Conservation (phyloP, 2,329 filamentous ascomycete genomes). For the Neocatenulostroma microsporum region DNA sequence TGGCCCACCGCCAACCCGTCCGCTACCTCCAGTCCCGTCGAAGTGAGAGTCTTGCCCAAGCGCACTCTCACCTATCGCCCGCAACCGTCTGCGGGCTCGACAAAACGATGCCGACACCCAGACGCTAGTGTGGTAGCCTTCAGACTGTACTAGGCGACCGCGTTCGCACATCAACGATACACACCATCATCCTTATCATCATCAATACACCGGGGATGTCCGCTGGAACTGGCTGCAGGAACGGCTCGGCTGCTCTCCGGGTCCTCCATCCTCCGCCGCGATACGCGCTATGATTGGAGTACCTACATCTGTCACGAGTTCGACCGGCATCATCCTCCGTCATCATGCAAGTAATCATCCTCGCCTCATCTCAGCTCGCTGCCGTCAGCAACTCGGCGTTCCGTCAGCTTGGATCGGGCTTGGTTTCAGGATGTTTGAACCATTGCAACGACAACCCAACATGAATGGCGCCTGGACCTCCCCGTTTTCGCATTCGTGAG, state of each 20-base stretch:
- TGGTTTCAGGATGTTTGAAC: too few species aligned
- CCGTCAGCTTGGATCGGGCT: too few species aligned
- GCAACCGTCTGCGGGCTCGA: background rate
- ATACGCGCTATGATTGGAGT: background rate
- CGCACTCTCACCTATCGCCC: background rate
- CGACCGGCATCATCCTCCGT: background rate
- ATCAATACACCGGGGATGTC: background rate
- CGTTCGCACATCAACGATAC: background rate
- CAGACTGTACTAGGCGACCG: too few species aligned
- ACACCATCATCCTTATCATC: background rate
- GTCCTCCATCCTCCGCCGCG: too few species aligned
- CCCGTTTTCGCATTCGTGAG: too few species aligned
- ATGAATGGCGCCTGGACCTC: too few species aligned
- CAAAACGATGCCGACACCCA: background rate
- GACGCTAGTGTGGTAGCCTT: background rate
- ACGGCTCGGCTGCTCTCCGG: too few species aligned
- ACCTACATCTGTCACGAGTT: background rate
- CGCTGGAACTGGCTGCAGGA: background rate
- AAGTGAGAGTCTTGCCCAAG: constrained; percentile 26
- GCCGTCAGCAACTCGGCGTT: too few species aligned
- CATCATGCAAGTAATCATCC: background rate
- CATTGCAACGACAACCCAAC: too few species aligned
- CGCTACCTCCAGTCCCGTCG: constrained; percentile 39
- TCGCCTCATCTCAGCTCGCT: background rate
- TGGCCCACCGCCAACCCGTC: constrained; percentile 41